Evolutionary conservation across 108 stramenopile genomes (phyloP).

Genomic region (Nitzschia inconspicua): DNA sequence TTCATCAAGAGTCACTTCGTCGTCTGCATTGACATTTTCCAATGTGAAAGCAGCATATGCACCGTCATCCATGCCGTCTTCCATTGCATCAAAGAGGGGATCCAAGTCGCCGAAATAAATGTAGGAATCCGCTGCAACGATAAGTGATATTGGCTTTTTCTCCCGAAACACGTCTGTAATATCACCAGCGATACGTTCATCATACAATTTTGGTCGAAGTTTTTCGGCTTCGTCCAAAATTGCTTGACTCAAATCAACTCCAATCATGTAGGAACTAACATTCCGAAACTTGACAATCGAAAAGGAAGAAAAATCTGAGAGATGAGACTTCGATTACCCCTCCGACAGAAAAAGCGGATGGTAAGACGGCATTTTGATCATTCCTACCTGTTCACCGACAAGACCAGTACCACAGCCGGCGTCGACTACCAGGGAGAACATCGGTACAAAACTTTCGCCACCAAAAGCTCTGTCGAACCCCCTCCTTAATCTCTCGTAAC

Average conservation of each 20-base stretch:
- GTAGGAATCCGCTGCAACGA: constrained; percentile 70
- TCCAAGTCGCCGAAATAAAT: constrained; percentile 76
- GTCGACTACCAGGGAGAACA: constrained; percentile 51
- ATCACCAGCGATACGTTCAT: constrained; percentile 56
- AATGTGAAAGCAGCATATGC: constrained; percentile 62
- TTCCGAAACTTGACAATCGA: constrained; percentile 52
- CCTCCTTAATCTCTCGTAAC: constrained; percentile 55
- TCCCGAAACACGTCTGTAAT: constrained; percentile 44
- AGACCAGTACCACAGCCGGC: constrained; percentile 78
- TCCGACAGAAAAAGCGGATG: not conserved
- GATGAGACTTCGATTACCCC: not conserved
- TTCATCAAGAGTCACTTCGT: constrained; percentile 31
- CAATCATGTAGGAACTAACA: constrained; percentile 54
- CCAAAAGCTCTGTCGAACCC: constrained; percentile 58
- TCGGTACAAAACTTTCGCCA: constrained; percentile 25
- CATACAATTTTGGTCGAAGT: constrained; percentile 58
- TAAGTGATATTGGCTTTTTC: constrained; percentile 48
- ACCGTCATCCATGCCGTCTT: constrained; percentile 38
- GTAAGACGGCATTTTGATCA: not conserved
- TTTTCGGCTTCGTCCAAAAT: constrained; percentile 63
- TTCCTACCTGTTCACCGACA: constrained; percentile 59
- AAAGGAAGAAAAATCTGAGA: not conserved
- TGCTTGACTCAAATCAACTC: constrained; percentile 59
- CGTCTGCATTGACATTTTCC: constrained; percentile 60
- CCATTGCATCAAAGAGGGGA: constrained; percentile 62